Conservation (phyloP, 2,329 filamentous ascomycete species). For the Paramyrothecium roridum region DNA sequence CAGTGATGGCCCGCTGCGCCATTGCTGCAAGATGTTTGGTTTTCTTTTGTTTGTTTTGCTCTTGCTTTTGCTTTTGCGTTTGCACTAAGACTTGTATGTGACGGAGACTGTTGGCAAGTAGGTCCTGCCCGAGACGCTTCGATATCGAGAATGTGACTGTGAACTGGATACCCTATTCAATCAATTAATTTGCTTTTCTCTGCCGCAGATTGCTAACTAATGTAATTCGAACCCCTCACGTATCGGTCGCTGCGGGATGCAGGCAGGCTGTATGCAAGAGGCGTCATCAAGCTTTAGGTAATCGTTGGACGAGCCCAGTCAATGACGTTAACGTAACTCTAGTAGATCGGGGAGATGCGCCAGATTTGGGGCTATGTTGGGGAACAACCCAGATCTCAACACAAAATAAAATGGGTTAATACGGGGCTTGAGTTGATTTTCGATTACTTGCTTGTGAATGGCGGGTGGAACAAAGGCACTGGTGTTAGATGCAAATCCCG, state of each 20-base stretch:
- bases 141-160: no score
- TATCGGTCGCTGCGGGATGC: not conserved
- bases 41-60: no score
- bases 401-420: no score
- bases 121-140: no score
- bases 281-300: not conserved
- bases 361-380: no score
- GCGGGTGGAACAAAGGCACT: no score
- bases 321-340: not conserved
- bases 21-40: not conserved
- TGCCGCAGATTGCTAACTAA: not conserved
- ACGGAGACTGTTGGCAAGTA: no score
- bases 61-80: not conserved
- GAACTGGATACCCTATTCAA: not conserved
- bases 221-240: not conserved
- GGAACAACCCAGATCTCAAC: no score
- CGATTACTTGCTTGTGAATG: no score
- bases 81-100: not conserved
- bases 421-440: no score
- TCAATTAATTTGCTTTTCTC: not conserved
- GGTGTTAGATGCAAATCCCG: no score
- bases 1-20: constrained; percentile 11
- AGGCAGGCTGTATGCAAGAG: not conserved
- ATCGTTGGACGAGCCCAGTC: not conserved
- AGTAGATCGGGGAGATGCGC: no score